These are phyloP conservation scores for Trichaptum fuscoviolaceum DNA, from an alignment of 768 basidiomycete species.

Conservation along the genomic window DNA sequence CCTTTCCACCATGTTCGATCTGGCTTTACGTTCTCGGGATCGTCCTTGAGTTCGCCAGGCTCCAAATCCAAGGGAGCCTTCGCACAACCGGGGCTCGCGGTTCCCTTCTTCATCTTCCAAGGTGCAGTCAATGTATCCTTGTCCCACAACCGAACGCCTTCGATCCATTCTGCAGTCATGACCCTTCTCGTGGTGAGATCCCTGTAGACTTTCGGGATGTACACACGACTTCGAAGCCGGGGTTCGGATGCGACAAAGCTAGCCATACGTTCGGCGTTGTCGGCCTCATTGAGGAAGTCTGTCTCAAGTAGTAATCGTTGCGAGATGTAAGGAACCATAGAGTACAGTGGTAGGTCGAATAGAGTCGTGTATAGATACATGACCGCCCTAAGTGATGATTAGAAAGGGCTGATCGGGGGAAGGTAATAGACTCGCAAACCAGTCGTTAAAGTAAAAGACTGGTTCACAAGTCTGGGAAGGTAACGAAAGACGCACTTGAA, in stretches of 20 bases:
- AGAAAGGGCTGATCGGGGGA: not conserved
- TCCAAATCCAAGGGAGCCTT: not conserved
- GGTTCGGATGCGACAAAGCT: slow-evolving; percentile 2
- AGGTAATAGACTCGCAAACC: too few species aligned
- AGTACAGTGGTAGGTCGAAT: slow-evolving; percentile 84
- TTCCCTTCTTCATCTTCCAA: slow-evolving; percentile 46
- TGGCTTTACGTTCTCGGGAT: not conserved
- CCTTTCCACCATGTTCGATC: not conserved
- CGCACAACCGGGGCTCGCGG: slow-evolving; percentile 9
- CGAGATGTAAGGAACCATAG: slow-evolving; percentile 65
- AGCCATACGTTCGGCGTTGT: slow-evolving; percentile 50
- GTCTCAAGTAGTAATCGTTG: slow-evolving; percentile 80
- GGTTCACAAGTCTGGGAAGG: too few species aligned
- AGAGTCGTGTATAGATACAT: slow-evolving; percentile 79
- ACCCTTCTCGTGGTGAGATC: slow-evolving; percentile 72
- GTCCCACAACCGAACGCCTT: slow-evolving; percentile 69
- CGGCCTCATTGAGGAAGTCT: slow-evolving; percentile 75
- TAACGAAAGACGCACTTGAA: slow-evolving; percentile 32
- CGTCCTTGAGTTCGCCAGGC: not conserved
- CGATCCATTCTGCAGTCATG: slow-evolving; percentile 83
- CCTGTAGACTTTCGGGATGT: slow-evolving; percentile 45
- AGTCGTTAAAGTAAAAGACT: too few species aligned
- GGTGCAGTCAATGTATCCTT: slow-evolving; percentile 39
- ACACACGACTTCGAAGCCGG: slow-evolving; percentile 1
- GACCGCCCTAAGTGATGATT: slow-evolving; percentile 43